Base-by-base conservation (phyloP, 2,329 filamentous ascomycete species). In the Trichophyton schoenleinii region DNA sequence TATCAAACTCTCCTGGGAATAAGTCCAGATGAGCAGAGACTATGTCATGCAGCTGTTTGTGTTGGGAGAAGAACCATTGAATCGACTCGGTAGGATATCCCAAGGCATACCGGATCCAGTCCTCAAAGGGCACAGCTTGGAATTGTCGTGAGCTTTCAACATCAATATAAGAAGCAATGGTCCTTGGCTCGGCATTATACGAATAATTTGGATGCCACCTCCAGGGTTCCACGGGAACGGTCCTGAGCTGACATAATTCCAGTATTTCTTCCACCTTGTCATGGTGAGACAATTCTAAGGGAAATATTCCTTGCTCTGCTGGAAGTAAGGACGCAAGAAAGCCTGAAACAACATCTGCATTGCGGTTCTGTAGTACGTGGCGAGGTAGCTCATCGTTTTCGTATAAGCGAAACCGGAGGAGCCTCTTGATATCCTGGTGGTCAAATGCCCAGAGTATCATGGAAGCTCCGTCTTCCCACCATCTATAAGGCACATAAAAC, bases 391-490 rank as follows among this genome's bases (percentile, higher is more conserved):
- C 69, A 48, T 69, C 67, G 46, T 75, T 70, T 3, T 64, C 64
- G 63, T 73, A 76, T 1, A 76, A 68, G 5, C 69, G 68, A 58
- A 71, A 76, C 58, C 71, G 71, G 38, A 76, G 71, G 7, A 74
- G 68, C 28, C 70, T 68, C 49, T 71, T 68, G 57, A 76, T 72
- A 42, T 74, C 70, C 8, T 70, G 66, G 34, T 70, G 67, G 28
- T 74, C 71, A 57, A 74, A 75, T 3, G 71, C 71, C 72, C 71
- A 74, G 25, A 76, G 68, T 5, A 74, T 67, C 1, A 72, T 70
- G 0, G 66, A 68, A 1, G 72, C 72, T 59, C 75, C 73, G 53
- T 74, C 73, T 60, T 75, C 74, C 74, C 74, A 76, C 72, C 73
- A 76, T 57, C 70, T 70, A 62, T 73, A 75, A 1, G 67, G 49